Evolutionary conservation across 805 yeast genomes (phyloP), one percentile per base, ranked within the genome.

Genomic region (Candida insectorum): DNA sequence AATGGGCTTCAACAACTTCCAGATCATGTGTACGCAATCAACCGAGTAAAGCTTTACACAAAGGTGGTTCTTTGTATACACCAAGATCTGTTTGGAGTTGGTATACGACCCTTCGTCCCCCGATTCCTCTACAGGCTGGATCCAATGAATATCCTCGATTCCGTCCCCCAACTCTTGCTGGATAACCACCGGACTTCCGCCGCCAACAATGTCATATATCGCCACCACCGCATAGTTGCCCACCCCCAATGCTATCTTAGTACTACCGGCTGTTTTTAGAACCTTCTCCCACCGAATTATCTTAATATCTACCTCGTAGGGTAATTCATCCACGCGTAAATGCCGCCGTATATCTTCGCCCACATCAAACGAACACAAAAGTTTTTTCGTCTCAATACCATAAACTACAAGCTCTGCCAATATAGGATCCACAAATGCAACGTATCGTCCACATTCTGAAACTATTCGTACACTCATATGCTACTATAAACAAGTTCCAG

Each of bases 41-140:
- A 66, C 37, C 1, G 71, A 65, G 38, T 62, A 66, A 8, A 65
- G 46, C 28, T 56, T 58, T 10, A 52, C 49, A 20, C 54, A 52
- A 8, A 65, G 45, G 15, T 44, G 31, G 16, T 44, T 34, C 18
- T 47, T 46, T 8, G 65, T 49, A 37, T 52, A 63, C 4, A 65
- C 43, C 3, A 56, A 51, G 15, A 66, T 26, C 37, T 65, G 69
- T 22, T 52, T 54, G 21, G 56, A 45, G 38, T 65, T 62, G 11
- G 30, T 17, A 41, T 64, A 62, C 11, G 60, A 61, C 1, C 66
- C 64, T 20, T 20, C 23, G 11, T 8, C 10, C 11, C 23, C 23
- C n/a, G n/a, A n/a, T 10, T 43, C 46, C 2, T 29, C 32, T 3
- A 36, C 35, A 0, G 64, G 58, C 0, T 56, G 57, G 8, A 66